A percentile compares a stretch with the other conserved stretches of the same genome.
Conservation (phyloP, 2,329 filamentous ascomycete species). For the Sporothrix curviconia region DNA sequence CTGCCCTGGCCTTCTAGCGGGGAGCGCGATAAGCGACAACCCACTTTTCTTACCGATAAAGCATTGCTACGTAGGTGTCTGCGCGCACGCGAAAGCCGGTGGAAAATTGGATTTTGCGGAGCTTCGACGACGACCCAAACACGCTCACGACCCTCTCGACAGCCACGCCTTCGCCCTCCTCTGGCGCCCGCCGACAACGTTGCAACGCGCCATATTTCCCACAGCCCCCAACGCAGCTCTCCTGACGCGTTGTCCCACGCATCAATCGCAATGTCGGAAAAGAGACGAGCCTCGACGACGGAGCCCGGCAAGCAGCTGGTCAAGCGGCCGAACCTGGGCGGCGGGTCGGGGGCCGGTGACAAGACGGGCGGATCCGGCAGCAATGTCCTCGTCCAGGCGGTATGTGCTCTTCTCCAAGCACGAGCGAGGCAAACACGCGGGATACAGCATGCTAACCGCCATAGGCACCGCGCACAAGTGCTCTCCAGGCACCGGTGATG, state of each 20-base stretch:
- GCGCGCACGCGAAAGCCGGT: slow-evolving; percentile 2
- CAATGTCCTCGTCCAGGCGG: slow-evolving; percentile 44
- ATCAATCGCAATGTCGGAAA: slow-evolving; percentile 74
- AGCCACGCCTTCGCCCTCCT: not conserved
- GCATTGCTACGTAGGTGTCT: not conserved
- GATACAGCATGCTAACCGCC: not conserved
- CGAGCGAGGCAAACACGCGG: slow-evolving; percentile 5
- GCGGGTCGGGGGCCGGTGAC: slow-evolving; percentile 42
- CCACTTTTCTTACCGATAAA: slow-evolving; percentile 14
- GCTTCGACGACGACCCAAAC: not conserved
- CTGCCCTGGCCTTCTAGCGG: not conserved
- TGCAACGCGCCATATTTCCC: not conserved
- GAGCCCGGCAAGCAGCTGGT: slow-evolving; percentile 78
- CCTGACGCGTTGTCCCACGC: not conserved
- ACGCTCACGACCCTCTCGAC: not conserved
- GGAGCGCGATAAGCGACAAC: slow-evolving; percentile 8
- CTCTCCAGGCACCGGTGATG: slow-evolving; percentile 86
- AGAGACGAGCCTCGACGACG: slow-evolving; percentile 73
- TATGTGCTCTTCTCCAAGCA: slow-evolving; percentile 28
- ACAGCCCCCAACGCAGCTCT: not conserved
- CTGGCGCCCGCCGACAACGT: not conserved
- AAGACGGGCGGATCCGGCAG: slow-evolving; percentile 35
- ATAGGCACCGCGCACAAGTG: slow-evolving; percentile 72
- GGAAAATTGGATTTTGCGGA: slow-evolving; percentile 18
- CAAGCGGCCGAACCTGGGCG: slow-evolving; percentile 73